Base-by-base conservation (phyloP, 306 rosid species). In the Sechiopsis laciniata region DNA sequence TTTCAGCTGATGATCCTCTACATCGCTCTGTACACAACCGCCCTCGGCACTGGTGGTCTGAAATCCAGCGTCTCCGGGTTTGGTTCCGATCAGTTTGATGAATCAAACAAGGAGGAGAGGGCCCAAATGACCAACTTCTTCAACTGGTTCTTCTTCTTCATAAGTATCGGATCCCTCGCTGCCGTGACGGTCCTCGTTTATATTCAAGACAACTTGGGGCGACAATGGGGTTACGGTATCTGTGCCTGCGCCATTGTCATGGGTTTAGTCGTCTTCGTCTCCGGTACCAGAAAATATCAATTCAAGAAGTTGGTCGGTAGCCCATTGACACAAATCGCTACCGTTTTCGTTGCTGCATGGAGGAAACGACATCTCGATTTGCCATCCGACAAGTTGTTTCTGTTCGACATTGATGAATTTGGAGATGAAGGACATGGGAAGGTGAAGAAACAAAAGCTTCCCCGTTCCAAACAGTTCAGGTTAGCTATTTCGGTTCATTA, bases 81-180 rank as follows among this genome's bases (percentile, higher is more conserved):
- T 9, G 98, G 97, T 2, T 93, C 97, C 0, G 97, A 90, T 64
- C 98, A 93, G 59, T 93, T 93, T 68, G 94, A 93, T 14, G 98
- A 89, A 0, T 20, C 83, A 0, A 82, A 93, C 62, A 12, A 73
- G 6, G 61, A 76, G 16, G 98, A 93, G 81, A 85, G 78, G 67
- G 21, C 17, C 10, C 86, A 76, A 10, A 90, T 90, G 98, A 32
- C 81, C 0, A 86, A 82, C 48, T 93, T 93, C 78, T 87, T 93
- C 82, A 86, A 82, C 75, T 93, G 98, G 98, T 93, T 90, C 85
- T 93, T 88, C 80, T 93, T 93, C 85, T 90, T 93, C 67, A 90
- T 89, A 42, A 93, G 95, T 83, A 68, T 84, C 10, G 97, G 98
- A 7, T 88, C 98, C 0, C 84, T 93, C 8, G 80, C 46, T 0